Percentiles rank a stretch among this genome's conserved stretches.
These are phyloP conservation scores for Oryza longistaminata DNA, from an alignment of 176 grass and related monocot species.

Conservation along the genomic window DNA sequence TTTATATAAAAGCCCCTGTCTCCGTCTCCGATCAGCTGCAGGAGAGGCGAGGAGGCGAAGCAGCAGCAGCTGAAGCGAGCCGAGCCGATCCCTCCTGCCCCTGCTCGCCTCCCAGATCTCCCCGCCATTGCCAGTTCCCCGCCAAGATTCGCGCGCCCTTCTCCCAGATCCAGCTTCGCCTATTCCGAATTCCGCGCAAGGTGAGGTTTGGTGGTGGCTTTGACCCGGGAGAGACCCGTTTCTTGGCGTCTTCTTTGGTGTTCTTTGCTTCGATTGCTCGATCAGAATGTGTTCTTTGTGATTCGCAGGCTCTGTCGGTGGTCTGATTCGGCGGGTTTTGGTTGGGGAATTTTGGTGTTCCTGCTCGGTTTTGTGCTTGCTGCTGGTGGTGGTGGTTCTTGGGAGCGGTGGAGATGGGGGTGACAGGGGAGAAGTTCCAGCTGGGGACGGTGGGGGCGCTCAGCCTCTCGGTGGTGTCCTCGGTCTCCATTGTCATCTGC, in stretches of 20 bases:
- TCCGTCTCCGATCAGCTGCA: constrained; percentile 42
- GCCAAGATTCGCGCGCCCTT: constrained; percentile 25
- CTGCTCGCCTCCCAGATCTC: constrained; percentile 24
- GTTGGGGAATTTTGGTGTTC: neutral
- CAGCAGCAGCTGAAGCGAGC: constrained; percentile 10
- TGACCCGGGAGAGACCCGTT: constrained; percentile 3
- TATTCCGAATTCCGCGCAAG: neutral
- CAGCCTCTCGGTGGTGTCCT: constrained; percentile 90
- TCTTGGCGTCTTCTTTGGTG: constrained; percentile 13
- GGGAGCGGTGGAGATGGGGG: constrained; percentile 59
- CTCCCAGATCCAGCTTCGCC: constrained; percentile 40
- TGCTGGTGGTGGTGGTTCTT: constrained; percentile 16
- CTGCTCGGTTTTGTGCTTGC: neutral
- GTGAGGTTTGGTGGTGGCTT: constrained; percentile 32
- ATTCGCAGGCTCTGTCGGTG: constrained; percentile 28
- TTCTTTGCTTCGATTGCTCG: neutral
- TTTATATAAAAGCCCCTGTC: constrained; percentile 43
- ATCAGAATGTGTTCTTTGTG: constrained; percentile 43
- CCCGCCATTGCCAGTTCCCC: neutral
- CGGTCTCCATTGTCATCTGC: constrained; percentile 96
- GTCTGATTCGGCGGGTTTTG: neutral
- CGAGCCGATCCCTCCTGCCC: constrained; percentile 15
- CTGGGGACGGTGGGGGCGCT: constrained; percentile 92
- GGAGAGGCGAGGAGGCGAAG: constrained; percentile 27
- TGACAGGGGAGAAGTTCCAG: constrained; percentile 85